Evolutionary conservation across 495 filamentous ascomycete genomes (phyloP).

Genomic region (Penicillium tannophilum): DNA sequence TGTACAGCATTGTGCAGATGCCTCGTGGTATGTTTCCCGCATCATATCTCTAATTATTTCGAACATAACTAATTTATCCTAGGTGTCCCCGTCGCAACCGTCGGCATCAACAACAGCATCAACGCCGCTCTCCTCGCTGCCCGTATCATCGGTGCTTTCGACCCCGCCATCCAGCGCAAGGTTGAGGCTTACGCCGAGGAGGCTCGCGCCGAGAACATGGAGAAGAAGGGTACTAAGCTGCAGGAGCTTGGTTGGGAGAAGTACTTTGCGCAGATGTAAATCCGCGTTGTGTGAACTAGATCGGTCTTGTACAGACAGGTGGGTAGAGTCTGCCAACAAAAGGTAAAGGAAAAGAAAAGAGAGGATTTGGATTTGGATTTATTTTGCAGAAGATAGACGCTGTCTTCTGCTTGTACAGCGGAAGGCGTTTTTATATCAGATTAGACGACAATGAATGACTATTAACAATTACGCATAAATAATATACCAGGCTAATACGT

Average conservation of each 20-base stretch:
- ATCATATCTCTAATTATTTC: slow-evolving; percentile 4
- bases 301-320: neutral
- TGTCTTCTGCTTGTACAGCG: slow-evolving; percentile 18
- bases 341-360: slow-evolving; percentile 8
- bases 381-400: slow-evolving; percentile 6
- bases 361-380: neutral
- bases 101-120: slow-evolving; percentile 90
- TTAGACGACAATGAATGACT: slow-evolving; percentile 33
- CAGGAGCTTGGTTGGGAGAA: slow-evolving; percentile 66
- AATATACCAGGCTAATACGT: neutral
- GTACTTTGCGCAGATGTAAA: slow-evolving; percentile 65
- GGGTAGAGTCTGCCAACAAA: neutral
- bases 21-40: slow-evolving; percentile 56
- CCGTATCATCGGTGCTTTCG: slow-evolving; percentile 73
- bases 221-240: slow-evolving; percentile 50
- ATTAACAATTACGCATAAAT: neutral
- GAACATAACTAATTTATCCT: slow-evolving; percentile 28
- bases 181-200: slow-evolving; percentile 71
- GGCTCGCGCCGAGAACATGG: slow-evolving; percentile 66
- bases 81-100: slow-evolving; percentile 83
- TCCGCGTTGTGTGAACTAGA: neutral
- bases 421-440: slow-evolving; percentile 18
- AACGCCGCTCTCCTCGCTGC: slow-evolving; percentile 91
- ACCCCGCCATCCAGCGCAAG: slow-evolving; percentile 58
- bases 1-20: slow-evolving; percentile 94